A percentile compares a stretch with the other conserved stretches of the same genome.
These are phyloP conservation scores for Tephrocybe sp. DNA, from an alignment of 768 basidiomycete genomes.

Conservation along the genomic window DNA sequence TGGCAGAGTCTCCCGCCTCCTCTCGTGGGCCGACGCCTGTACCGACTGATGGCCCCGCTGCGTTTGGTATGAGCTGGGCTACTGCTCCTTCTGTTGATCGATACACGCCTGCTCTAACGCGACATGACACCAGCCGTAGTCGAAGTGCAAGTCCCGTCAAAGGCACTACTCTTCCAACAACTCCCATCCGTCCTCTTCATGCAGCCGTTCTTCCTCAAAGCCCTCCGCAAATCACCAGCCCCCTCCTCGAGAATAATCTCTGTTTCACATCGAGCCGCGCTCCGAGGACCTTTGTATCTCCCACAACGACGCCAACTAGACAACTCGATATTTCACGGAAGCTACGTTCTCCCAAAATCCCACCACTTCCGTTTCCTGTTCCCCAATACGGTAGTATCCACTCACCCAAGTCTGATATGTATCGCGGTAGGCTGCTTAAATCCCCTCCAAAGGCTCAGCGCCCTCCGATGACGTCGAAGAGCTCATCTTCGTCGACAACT, in stretches of 20 bases:
- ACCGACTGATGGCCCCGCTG: slow-evolving; percentile 13
- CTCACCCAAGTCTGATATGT: slow-evolving; percentile 14
- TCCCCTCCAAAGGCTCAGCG: slow-evolving; percentile 3
- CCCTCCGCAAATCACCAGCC: slow-evolving; percentile 57
- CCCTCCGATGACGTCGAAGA: slow-evolving; percentile 6
- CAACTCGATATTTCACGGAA: neutral
- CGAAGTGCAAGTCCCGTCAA: slow-evolving; percentile 18
- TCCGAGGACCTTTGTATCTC: neutral
- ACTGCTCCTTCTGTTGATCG: slow-evolving; percentile 26
- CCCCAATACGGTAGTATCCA: slow-evolving; percentile 7
- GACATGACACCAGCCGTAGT: slow-evolving; percentile 25
- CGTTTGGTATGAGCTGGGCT: slow-evolving; percentile 17
- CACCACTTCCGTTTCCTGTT: slow-evolving; percentile 8
- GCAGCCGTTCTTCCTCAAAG: slow-evolving; percentile 45
- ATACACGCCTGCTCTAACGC: slow-evolving; percentile 39
- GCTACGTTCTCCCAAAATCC: slow-evolving; percentile 1
- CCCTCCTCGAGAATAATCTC: slow-evolving; percentile 53
- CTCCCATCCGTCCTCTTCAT: slow-evolving; percentile 6
- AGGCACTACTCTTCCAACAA: neutral
- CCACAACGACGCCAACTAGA: neutral
- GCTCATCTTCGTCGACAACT: slow-evolving; percentile 5
- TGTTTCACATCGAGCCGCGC: slow-evolving; percentile 45
- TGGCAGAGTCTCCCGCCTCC: slow-evolving; percentile 32
- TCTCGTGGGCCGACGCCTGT: slow-evolving; percentile 11
- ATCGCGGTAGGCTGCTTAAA: slow-evolving; percentile 12